Percentiles rank a stretch among this genome's conserved stretches.
Conservation (phyloP, 148 eudicot genomes). For the Amaranthus cruentus region DNA sequence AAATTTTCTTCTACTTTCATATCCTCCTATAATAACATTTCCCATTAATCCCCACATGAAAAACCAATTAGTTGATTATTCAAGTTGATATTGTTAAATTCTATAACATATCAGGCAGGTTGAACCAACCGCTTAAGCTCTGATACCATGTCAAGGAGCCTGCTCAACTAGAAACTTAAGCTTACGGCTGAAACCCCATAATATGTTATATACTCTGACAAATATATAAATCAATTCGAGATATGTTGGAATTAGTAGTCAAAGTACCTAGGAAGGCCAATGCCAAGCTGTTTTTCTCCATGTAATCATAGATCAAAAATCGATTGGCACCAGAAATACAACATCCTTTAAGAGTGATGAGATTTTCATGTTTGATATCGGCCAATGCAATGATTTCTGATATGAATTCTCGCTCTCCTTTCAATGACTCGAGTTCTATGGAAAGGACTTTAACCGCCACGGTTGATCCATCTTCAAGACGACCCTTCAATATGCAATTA, state of each 20-base stretch:
- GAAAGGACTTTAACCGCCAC: slow-evolving; percentile 68
- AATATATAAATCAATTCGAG: no score
- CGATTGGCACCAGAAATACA: slow-evolving; percentile 58
- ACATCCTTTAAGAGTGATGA: slow-evolving; percentile 61
- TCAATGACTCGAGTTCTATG: slow-evolving; percentile 51
- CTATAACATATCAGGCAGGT: neutral
- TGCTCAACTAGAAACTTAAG: neutral
- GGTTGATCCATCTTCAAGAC: slow-evolving; percentile 40
- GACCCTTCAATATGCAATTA: slow-evolving; percentile 37
- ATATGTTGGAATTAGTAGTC: no score
- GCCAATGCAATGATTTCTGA: slow-evolving; percentile 58
- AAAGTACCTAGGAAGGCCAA: slow-evolving; percentile 52
- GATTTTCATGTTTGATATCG: slow-evolving; percentile 54
- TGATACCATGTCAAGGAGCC: neutral
- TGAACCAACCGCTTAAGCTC: no score
- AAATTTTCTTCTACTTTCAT: slow-evolving; percentile 38
- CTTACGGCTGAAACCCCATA: no score
- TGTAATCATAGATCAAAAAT: slow-evolving; percentile 51
- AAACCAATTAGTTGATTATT: neutral
- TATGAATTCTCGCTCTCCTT: slow-evolving; percentile 67
- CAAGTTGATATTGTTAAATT: neutral
- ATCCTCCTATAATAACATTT: slow-evolving; percentile 20
- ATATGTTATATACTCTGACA: no score
- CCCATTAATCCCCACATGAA: neutral
- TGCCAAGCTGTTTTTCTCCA: slow-evolving; percentile 61